Evolutionary conservation across 2,329 filamentous ascomycete species (phyloP).

Genomic region (Cytospora paraplurivora): DNA sequence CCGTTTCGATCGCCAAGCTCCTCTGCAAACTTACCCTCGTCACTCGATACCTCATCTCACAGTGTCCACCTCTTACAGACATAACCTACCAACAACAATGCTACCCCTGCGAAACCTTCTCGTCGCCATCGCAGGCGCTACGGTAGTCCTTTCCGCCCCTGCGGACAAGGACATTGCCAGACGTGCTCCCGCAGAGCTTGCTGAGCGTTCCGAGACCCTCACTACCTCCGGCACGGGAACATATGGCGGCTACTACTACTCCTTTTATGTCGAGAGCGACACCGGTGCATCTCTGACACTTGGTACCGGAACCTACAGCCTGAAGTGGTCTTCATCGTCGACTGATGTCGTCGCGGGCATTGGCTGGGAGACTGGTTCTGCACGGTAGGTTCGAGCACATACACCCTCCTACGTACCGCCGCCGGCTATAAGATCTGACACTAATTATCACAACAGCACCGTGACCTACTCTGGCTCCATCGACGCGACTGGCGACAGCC

Average conservation of each 20-base stretch:
- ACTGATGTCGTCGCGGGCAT: conserved; percentile 20
- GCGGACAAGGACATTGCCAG: conserved; percentile 6
- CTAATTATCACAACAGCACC: neutral
- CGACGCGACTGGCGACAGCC: conserved; percentile 11
- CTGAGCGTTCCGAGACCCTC: conserved; percentile 17
- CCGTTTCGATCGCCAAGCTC: neutral
- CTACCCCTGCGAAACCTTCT: conserved; percentile 10
- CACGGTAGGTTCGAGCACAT: conserved; percentile 9
- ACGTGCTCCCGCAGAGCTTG: conserved; percentile 8
- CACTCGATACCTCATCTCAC: neutral
- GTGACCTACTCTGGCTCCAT: conserved; percentile 19
- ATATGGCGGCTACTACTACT: conserved; percentile 12
- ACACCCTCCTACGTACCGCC: neutral
- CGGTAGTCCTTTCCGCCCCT: conserved; percentile 12
- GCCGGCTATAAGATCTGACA: neutral
- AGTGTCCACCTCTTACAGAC: neutral
- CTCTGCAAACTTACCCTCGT: neutral
- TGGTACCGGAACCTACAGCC: conserved; percentile 14
- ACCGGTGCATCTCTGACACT: conserved; percentile 17
- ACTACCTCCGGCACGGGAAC: conserved; percentile 12
- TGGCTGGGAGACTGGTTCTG: conserved; percentile 21
- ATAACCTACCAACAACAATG: neutral
- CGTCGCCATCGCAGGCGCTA: conserved; percentile 6
- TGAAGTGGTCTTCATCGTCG: conserved; percentile 17
- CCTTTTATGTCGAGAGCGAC: conserved; percentile 18